Base-by-base conservation (phyloP, 2,329 filamentous ascomycete species). In the Penicillium sp. region DNA sequence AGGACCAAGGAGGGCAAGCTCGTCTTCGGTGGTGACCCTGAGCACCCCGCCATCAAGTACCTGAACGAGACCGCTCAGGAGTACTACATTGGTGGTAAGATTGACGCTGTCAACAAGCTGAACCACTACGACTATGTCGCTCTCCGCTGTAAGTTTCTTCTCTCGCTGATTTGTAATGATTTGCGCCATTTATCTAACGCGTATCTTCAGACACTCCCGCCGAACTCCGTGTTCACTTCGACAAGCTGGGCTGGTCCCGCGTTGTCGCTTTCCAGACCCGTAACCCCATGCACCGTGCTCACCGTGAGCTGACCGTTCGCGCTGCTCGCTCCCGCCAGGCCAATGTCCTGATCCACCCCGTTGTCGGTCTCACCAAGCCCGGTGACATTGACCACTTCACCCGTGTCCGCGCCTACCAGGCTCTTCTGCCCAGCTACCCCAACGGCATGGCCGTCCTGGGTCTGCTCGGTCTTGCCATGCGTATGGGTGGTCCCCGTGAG, bases 341-440 rank as follows among this genome's bases (percentile, higher is more conserved):
- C 77, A 99, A 99, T 76, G 95, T 99, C 67, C 89, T 99, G 72
- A 99, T 99, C 77, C 95, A 99, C 83, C 95, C 95, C 60, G 95
- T 99, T 64, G 95, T 99, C 64, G 95, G 95, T 74, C 86, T 99
- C 72, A 99, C 95, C 76, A 99, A 99, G 85, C 95, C 95, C 58
- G 95, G 95, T 77, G 95, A 99, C 78, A 99, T 99, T 75, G 95
- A 99, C 80, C 95, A 99, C 85, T 99, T 99, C 83, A 99, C 95
- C 70, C 92, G 95, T 76, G 95, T 99, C 69, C 92, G 95, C 73
- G 95, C 97, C 71, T 99, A 99, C 86, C 91, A 98, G 85, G 93
- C 95, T 44, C 87, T 99, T 54, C 86, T 99, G 65, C 92, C 93
- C 67, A 88, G 95, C 73, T 99, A 99, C 81, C 95, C 95, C 78